phyloP scores from a whole-genome alignment of 2,329 filamentous ascomycete genomes.

The Gaeumannomyces sp. region DNA sequence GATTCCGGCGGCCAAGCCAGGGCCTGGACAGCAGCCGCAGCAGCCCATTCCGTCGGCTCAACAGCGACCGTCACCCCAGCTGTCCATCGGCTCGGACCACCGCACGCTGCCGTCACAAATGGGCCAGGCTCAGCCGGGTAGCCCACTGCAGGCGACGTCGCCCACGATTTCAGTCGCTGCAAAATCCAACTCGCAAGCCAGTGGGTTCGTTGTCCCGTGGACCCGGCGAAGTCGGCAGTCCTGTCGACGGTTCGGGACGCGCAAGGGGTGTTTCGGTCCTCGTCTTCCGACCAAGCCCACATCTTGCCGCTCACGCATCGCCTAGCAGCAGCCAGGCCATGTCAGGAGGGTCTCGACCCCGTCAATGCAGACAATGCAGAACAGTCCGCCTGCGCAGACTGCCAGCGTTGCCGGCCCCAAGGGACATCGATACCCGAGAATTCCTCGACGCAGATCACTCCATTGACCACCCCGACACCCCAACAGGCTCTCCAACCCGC shows the following conservation, averaged over 20 bases:
- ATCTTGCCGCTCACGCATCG: constrained; percentile 6
- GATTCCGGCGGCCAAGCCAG: constrained; percentile 9
- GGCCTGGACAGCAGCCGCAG: constrained; percentile 11
- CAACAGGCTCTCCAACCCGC: background rate
- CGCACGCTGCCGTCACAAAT: constrained; percentile 8
- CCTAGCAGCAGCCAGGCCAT: background rate
- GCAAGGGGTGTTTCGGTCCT: constrained; percentile 7
- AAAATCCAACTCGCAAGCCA: constrained; percentile 7
- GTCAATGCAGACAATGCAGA: constrained; percentile 4
- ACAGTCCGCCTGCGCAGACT: background rate
- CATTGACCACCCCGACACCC: constrained; percentile 1
- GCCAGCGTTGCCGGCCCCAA: background rate
- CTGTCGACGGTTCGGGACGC: background rate
- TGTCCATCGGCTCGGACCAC: background rate
- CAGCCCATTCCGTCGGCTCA: background rate
- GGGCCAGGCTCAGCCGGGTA: background rate
- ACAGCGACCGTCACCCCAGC: background rate
- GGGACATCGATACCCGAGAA: background rate
- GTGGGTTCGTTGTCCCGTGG: constrained; percentile 2
- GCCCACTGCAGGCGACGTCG: background rate
- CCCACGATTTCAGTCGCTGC: background rate
- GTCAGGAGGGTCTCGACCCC: constrained; percentile 8
- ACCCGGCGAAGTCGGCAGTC: background rate
- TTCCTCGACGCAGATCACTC: background rate
- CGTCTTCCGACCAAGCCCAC: constrained; percentile 10